Base-by-base conservation (phyloP, 805 yeast species). In the Jamesozyma lodderae region DNA sequence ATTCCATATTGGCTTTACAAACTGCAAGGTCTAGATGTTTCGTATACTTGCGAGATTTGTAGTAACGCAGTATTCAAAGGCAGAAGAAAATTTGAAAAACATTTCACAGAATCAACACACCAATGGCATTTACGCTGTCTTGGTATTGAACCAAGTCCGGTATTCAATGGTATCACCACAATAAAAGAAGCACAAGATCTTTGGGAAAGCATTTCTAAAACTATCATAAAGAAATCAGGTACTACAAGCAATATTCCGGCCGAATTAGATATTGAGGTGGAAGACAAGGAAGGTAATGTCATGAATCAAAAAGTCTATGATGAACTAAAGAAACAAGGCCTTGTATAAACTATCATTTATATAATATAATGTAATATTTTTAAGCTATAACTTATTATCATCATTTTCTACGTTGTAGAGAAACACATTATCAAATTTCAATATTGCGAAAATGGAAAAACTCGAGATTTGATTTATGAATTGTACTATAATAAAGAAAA, bases 1-100 rank as follows among this genome's bases (percentile, higher is more conserved):
- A 85, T 92, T 21, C 98, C 98, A 1, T 76, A 70, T 38, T 92
- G 98, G 98, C 66, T 92, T 21, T 88, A 77, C 68, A 92, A 88
- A 58, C 65, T 88, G 32, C 87, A 86, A 51, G 98, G 98, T 0
- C 66, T 88, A 9, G 82, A 82, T 40, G 70, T 74, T 31, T 75
- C 72, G 37, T 84, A 76, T 49, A 51, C 61, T 1, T 92, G 98
- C 57, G 96, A 92, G 60, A 73, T 92, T 6, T 92, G 98, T 56
- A 94, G 94, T 4, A 77, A 83, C 49, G 57, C 62, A 23, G 63
- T 66, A 6, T 90, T 80, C 60, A 72, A 74, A 49, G 98, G 98
- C 1, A 68, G 94, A 7, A 66, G 69, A 35, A 69, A 70, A 2
- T 92, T 75, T 55, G 81, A 74, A 19, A 71, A 70, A 47, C 98